Base-by-base conservation (phyloP, 257 asterid genomes). In the Solanum virginianum region DNA sequence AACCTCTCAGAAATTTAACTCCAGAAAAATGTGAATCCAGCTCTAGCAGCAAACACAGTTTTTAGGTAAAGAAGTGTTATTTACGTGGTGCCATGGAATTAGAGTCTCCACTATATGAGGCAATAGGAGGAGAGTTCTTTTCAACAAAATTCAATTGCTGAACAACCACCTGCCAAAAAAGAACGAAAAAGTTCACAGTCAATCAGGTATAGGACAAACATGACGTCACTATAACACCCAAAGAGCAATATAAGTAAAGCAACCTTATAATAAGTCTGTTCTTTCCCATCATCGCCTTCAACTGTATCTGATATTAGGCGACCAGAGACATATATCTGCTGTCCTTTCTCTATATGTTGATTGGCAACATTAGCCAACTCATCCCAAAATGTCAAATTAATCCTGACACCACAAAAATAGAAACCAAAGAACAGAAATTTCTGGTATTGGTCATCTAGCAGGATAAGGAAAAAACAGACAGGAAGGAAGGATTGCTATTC, bases 211-310 rank as follows among this genome's bases (percentile, higher is more conserved):
- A 36, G 70, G 49, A 77, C 82, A 51, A 49, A 53, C 47, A 26
- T 26, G 82, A 77, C 9, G 26, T 51, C 80, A 85, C 36, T 55
- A 45, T n/a, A 74, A 86, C 69, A 43, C 41, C 36, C 45, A 83
- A 75, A 85, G 60, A 5, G 68, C 24, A 10, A n/a, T 47, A 83
- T 29, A 81, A 87, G 63, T 53, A 16, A 49, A 82, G 68, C 75
- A 82, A 96, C 99, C 99, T 94, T 96, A 74, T 92, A 96, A 90
- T 93, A 96, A 45, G 92, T 93, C 90, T 93, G 97, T 86, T 93
- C 94, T 91, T 92, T 96, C 87, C 98, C 98, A 13, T 94, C 98
- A 82, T 92, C 98, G 82, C 68, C 90, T 89, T 94, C 96, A 85
- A 93, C 94, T 18, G 97, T 92, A 89, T 96, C 99, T 6, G 98